phyloP scores from a whole-genome alignment of 2,329 filamentous ascomycete species.

The Elsinoe ampelina region DNA sequence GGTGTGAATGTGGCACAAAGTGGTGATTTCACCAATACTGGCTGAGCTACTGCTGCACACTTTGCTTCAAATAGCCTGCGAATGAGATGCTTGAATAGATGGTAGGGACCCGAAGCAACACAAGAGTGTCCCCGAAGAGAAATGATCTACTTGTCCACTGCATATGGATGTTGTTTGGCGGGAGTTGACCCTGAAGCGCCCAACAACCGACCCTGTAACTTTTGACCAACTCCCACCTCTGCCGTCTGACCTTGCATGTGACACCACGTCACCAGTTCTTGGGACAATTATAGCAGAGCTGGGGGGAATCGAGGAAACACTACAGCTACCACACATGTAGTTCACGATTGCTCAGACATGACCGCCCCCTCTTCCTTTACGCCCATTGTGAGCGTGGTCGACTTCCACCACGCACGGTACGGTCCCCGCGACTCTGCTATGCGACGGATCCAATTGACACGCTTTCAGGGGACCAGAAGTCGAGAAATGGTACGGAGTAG shows the following conservation, averaged over 20 bases:
- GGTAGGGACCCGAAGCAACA: conserved; percentile 5
- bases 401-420: conserved; percentile 44
- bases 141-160: background rate
- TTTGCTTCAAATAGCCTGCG: conserved; percentile 10
- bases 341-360: conserved; percentile 7
- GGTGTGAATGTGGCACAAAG: background rate
- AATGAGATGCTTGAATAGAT: conserved; percentile 11
- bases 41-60: conserved; percentile 6
- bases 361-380: conserved; percentile 26
- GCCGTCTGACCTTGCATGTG: background rate
- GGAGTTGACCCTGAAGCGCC: background rate
- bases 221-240: background rate
- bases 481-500: conserved; percentile 76
- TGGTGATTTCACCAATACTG: background rate
- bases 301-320: background rate
- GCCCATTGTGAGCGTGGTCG: conserved; percentile 43
- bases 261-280: background rate
- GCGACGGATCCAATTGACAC: conserved; percentile 11
- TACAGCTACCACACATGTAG: background rate
- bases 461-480: conserved; percentile 70
- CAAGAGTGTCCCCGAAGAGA: background rate
- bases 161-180: background rate
- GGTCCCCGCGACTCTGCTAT: background rate
- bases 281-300: background rate
- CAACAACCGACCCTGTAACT: background rate